Evolutionary conservation across 163 green algal genomes (phyloP).

Genomic region (Prototheca stagnorum): DNA sequence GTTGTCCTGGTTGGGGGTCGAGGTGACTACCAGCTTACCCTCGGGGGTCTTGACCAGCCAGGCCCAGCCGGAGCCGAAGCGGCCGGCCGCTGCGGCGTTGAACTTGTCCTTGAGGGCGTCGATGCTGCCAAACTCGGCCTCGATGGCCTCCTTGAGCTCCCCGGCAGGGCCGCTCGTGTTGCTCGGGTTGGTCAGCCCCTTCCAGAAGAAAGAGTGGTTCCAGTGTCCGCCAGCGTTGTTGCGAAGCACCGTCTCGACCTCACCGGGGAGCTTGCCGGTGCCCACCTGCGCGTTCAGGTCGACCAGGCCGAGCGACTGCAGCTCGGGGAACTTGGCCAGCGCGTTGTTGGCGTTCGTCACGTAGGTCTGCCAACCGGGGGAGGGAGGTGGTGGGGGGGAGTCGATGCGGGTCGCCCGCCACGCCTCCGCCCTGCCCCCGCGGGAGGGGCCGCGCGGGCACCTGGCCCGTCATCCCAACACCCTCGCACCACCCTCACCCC

Average conservation of each 20-base stretch:
- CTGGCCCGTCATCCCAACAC: too few relatives aligned
- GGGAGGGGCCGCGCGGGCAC: too few relatives aligned
- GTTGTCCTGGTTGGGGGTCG: constrained; percentile 61
- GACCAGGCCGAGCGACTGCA: constrained; percentile 42
- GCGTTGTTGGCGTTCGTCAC: constrained; percentile 56
- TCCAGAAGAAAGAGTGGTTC: constrained; percentile 30
- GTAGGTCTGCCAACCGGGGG: constrained; percentile 37
- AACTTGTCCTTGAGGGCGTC: constrained; percentile 44
- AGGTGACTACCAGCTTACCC: constrained; percentile 34
- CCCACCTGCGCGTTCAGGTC: constrained; percentile 42
- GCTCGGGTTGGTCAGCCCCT: constrained; percentile 25
- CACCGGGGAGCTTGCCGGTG: constrained; percentile 5
- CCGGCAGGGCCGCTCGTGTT: constrained; percentile 29
- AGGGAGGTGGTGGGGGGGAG: too few relatives aligned
- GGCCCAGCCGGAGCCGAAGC: constrained; percentile 48
- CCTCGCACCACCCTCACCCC: too few relatives aligned
- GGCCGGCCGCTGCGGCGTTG: constrained; percentile 20
- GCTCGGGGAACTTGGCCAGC: constrained; percentile 53
- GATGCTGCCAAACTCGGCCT: constrained; percentile 34
- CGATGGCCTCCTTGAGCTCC: constrained; percentile 37
- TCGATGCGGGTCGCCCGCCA: too few relatives aligned
- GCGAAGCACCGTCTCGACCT: constrained; percentile 40
- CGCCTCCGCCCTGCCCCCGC: too few relatives aligned
- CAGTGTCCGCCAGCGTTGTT: constrained; percentile 17
- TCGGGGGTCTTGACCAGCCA: constrained; percentile 23